Evolutionary conservation across 345 rosid genomes (phyloP), one percentile per base, ranked within the genome.

Genomic region (Iberis pinnata): DNA sequence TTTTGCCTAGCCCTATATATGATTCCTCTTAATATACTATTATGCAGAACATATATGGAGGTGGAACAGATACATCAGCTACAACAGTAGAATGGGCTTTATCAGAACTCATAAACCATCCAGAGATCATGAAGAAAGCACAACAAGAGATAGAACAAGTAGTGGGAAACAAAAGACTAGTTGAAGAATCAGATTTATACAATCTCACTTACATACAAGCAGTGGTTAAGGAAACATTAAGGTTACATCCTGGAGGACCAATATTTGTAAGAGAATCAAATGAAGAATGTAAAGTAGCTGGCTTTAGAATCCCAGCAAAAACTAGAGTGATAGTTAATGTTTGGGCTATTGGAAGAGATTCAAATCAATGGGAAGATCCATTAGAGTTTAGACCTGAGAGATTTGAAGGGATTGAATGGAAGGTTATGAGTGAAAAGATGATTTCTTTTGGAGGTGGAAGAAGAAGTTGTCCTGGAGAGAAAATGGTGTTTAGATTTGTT

Each of bases 161-260:
- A 5, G 78, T 85, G 12, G 89, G 92, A 49, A 69, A 55, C 51
- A 55, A 33, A 49, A 75, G 85, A 68, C 2, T 74, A 12, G 79
- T 80, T 0, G 58, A 78, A 16, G 90, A 88, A 73, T 56, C 78
- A 7, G 92, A 85, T 43, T 19, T 85, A 13, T 58, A 50, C 11
- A 76, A 75, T 37, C 95, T 80, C 18, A 76, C 77, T 12, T 82
- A 75, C 56, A 59, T 82, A 3, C 89, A 79, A 61, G 83, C 92
- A 6, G 51, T 84, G 5, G 70, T 80, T 11, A 85, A 75, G 49
- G 89, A 88, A 69, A 70, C 75, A 40, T 63, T 82, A 18, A 77
- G 95, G 61, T 85, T 89, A 27, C 95, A 85, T 48, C 95, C 95
- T 1, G 70, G 80, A 4, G 86, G 80, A 7, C 80, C 83, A 0